These are phyloP conservation scores for Brasilioporus rufonigricans DNA, from an alignment of 768 basidiomycete genomes.

Conservation along the genomic window DNA sequence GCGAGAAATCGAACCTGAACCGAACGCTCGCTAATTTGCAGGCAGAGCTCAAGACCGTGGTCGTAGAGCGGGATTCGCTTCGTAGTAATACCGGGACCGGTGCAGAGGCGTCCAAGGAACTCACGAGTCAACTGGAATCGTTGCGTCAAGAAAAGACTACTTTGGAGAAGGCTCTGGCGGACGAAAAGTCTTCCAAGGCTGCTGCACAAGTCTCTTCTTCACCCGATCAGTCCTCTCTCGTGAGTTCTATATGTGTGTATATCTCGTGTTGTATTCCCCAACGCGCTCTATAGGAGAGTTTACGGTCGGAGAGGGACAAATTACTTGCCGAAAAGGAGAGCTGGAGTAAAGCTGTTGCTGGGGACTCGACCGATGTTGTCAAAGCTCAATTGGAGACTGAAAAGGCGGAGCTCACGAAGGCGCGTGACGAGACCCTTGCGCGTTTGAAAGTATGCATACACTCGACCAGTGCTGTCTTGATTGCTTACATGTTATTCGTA, in stretches of 20 bases:
- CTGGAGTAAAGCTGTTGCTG: constrained; percentile 21
- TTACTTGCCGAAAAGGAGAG: constrained; percentile 59
- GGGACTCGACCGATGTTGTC: constrained; percentile 30
- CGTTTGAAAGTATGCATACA: constrained; percentile 50
- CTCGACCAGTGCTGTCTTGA: background rate
- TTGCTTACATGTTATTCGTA: constrained; percentile 1
- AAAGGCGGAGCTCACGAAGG: constrained; percentile 54
- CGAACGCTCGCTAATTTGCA: constrained; percentile 25
- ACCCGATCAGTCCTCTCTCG: constrained; percentile 29
- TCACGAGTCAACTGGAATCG: constrained; percentile 34
- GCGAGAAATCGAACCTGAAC: constrained; percentile 31
- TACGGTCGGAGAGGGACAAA: constrained; percentile 60
- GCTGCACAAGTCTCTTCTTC: constrained; percentile 8
- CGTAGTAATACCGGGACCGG: constrained; percentile 15
- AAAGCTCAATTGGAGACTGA: constrained; percentile 54
- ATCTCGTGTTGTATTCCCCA: background rate
- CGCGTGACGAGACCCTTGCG: constrained; percentile 57
- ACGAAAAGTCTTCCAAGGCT: constrained; percentile 34
- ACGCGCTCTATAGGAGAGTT: constrained; percentile 40
- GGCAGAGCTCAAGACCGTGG: constrained; percentile 28
- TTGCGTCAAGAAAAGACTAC: constrained; percentile 38
- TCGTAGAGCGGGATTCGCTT: constrained; percentile 29
- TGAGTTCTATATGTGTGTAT: constrained; percentile 20
- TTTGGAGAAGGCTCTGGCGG: constrained; percentile 38
- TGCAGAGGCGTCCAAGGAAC: constrained; percentile 25